Evolutionary conservation across 2,329 filamentous ascomycete species (phyloP).

Genomic region (Penicillium decumbens): DNA sequence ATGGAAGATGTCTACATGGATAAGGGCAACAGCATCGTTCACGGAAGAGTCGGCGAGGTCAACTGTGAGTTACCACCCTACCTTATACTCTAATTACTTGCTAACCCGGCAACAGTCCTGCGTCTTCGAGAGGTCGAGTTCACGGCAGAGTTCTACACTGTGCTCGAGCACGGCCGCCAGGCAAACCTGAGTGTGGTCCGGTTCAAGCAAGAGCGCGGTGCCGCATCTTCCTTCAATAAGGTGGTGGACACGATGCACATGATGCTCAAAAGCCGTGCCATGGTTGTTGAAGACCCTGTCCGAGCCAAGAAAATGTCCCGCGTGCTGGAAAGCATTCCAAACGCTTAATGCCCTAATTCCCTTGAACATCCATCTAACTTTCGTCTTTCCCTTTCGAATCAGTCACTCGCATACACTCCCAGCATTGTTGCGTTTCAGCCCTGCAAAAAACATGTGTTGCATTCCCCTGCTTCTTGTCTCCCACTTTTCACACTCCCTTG

Average conservation of each 20-base stretch:
- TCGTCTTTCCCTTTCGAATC: neutral
- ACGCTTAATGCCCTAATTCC: conserved; percentile 4
- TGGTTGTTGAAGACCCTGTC: conserved; percentile 64
- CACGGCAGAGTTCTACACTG: conserved; percentile 79
- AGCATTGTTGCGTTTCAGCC: conserved; percentile 19
- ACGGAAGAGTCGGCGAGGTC: conserved; percentile 66
- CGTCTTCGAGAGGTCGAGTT: conserved; percentile 84
- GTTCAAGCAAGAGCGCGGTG: conserved; percentile 87
- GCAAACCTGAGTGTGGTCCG: conserved; percentile 73
- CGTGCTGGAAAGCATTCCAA: conserved; percentile 30
- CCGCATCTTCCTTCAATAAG: conserved; percentile 80
- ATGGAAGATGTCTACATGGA: conserved; percentile 74
- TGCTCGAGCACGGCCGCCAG: conserved; percentile 77
- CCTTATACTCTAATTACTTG: conserved; percentile 1
- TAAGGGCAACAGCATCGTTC: conserved; percentile 72
- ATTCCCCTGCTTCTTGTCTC: conserved; percentile 1
- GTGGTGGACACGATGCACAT: conserved; percentile 72
- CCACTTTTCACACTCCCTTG: conserved; percentile 6
- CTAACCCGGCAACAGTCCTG: conserved; percentile 53
- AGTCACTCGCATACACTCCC: neutral
- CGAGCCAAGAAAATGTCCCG: conserved; percentile 65
- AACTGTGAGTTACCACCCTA: conserved; percentile 62
- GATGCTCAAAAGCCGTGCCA: conserved; percentile 59
- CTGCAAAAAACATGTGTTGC: conserved; percentile 14
- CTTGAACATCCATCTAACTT: neutral